phyloP scores from a whole-genome alignment of 148 eudicot genomes.

The Rhododendron griersonianum region DNA sequence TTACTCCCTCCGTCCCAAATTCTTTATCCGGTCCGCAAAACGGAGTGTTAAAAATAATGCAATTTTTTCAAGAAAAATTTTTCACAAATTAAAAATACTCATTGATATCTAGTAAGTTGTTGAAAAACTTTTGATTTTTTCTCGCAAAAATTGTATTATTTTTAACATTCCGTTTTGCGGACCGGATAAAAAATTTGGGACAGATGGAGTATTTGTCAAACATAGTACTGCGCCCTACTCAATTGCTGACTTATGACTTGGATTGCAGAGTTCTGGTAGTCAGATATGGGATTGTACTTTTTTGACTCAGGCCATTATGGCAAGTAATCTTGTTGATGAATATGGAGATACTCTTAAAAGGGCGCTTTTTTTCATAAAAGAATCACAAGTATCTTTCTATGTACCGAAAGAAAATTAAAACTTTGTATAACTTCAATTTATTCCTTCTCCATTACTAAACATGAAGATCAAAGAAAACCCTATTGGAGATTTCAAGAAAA shows the following conservation, averaged over 20 bases:
- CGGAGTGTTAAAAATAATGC: too few relatives aligned
- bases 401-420: not conserved
- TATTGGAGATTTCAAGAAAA: conserved; percentile 8
- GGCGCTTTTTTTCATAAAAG: conserved; percentile 20
- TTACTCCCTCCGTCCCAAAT: too few relatives aligned
- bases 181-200: too few relatives aligned
- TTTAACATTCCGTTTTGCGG: too few relatives aligned
- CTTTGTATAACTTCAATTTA: not conserved
- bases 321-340: conserved; percentile 27
- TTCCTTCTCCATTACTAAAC: not conserved
- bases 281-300: conserved; percentile 28
- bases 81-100: too few relatives aligned
- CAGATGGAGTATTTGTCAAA: not conserved
- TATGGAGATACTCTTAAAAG: conserved; percentile 20
- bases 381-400: conserved; percentile 6
- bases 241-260: not conserved
- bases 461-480: conserved; percentile 20
- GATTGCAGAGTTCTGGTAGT: conserved; percentile 24
- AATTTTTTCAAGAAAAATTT: too few relatives aligned
- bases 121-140: too few relatives aligned
- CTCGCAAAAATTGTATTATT: too few relatives aligned
- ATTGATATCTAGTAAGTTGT: too few relatives aligned
- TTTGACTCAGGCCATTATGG: conserved; percentile 28
- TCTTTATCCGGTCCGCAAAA: too few relatives aligned
- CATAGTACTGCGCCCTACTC: not conserved